phyloP scores from a whole-genome alignment of 2,329 filamentous ascomycete species.

The Verticillium isaacii region DNA sequence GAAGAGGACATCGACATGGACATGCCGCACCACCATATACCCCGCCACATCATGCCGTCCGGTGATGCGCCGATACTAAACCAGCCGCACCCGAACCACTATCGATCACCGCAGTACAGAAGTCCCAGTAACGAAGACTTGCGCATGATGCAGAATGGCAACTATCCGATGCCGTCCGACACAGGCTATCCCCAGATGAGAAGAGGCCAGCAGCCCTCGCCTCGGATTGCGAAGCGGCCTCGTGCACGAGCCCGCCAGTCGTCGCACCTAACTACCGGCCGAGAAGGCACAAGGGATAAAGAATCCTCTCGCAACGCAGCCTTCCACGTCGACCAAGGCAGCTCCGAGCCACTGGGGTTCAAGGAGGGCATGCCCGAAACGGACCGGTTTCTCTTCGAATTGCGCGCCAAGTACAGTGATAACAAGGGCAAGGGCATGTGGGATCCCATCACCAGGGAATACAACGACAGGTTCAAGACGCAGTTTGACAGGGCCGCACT shows the following conservation, averaged over 20 bases:
- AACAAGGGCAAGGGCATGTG: slow-evolving; percentile 55
- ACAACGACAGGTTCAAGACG: slow-evolving; percentile 25
- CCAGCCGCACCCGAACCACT: neutral
- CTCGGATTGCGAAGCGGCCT: neutral
- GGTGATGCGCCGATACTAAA: neutral
- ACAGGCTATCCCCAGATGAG: neutral
- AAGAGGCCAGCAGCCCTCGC: neutral
- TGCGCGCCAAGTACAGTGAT: slow-evolving; percentile 38
- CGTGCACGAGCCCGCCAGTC: neutral
- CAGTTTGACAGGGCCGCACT: slow-evolving; percentile 42
- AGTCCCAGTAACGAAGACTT: neutral
- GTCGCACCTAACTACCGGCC: neutral
- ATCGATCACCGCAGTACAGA: neutral
- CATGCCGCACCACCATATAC: neutral
- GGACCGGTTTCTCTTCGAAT: slow-evolving; percentile 43
- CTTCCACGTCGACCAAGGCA: neutral
- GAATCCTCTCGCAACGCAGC: neutral
- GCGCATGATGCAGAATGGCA: neutral
- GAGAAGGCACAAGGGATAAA: neutral
- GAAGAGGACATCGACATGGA: neutral
- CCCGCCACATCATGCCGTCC: neutral
- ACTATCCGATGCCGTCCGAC: neutral
- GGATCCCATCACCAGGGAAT: slow-evolving; percentile 45
- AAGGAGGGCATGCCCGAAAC: slow-evolving; percentile 41
- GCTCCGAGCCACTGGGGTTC: slow-evolving; percentile 27